Evolutionary conservation across 2,329 filamentous ascomycete genomes (phyloP).

Genomic region (Aureobasidium uvarum): DNA sequence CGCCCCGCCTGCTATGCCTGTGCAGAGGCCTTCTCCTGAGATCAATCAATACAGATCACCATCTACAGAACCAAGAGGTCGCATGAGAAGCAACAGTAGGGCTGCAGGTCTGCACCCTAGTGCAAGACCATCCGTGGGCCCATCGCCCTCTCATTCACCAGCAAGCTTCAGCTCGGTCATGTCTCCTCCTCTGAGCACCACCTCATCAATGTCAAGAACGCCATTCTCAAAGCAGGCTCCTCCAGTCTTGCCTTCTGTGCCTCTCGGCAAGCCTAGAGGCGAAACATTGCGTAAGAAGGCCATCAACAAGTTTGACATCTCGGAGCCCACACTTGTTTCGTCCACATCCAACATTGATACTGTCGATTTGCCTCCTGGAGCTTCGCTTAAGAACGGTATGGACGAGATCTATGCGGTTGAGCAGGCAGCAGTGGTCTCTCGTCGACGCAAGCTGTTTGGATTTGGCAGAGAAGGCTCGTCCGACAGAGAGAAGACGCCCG

Average conservation of each 20-base stretch:
- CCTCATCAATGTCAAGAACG: neutral
- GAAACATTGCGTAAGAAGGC: slow-evolving; percentile 53
- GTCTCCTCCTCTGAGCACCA: slow-evolving; percentile 9
- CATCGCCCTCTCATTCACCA: slow-evolving; percentile 15
- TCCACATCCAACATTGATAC: slow-evolving; percentile 59
- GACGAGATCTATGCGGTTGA: slow-evolving; percentile 37
- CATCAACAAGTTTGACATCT: slow-evolving; percentile 61
- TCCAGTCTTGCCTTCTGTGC: neutral
- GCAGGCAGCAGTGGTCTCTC: slow-evolving; percentile 52
- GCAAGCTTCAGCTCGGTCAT: slow-evolving; percentile 7
- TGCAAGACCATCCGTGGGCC: neutral
- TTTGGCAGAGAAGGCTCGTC: slow-evolving; percentile 24
- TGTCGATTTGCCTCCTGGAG: slow-evolving; percentile 56
- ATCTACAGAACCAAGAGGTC: slow-evolving; percentile 13
- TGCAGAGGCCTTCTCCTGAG: slow-evolving; percentile 33
- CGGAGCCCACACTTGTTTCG: slow-evolving; percentile 56
- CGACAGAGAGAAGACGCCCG: slow-evolving; percentile 9
- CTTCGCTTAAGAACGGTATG: slow-evolving; percentile 55
- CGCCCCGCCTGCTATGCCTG: neutral
- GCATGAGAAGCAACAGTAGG: slow-evolving; percentile 25
- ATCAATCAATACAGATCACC: slow-evolving; percentile 18
- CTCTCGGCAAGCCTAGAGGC: slow-evolving; percentile 13
- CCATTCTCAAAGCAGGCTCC: neutral
- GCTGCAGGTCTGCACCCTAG: slow-evolving; percentile 16
- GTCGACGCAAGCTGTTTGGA: slow-evolving; percentile 49